Conservation (phyloP, 345 rosid genomes). For the Gossypium australe region DNA sequence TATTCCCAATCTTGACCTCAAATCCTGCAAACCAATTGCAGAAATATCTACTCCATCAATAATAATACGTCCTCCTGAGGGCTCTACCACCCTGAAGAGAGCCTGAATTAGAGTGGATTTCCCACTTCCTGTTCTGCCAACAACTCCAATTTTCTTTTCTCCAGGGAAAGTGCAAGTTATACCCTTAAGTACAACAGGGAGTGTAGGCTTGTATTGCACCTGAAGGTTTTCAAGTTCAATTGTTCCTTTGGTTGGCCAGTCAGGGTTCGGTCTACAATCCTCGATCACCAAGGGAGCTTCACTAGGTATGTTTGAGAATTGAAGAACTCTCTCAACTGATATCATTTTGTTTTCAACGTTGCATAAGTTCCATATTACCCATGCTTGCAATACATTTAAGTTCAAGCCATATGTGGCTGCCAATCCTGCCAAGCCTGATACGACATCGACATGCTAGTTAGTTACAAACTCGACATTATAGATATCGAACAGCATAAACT, state of each 20-base stretch:
- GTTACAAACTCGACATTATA: not conserved
- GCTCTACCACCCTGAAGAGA: constrained; percentile 74
- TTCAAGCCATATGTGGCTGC: constrained; percentile 80
- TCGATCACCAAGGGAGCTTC: constrained; percentile 35
- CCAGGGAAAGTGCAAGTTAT: constrained; percentile 60
- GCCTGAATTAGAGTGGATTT: constrained; percentile 85
- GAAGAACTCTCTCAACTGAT: constrained; percentile 59
- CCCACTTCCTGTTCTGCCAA: constrained; percentile 88
- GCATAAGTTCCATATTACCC: constrained; percentile 71
- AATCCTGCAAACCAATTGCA: constrained; percentile 64
- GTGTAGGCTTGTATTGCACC: constrained; percentile 46
- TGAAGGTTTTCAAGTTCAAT: constrained; percentile 47
- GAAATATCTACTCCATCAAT: constrained; percentile 74
- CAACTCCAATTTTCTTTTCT: constrained; percentile 68
- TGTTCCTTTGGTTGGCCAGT: constrained; percentile 53
- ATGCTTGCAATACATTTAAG: constrained; percentile 56
- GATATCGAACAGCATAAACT: not conserved
- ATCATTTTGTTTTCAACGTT: constrained; percentile 71
- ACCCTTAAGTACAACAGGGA: constrained; percentile 62
- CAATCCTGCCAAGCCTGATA: constrained; percentile 70
- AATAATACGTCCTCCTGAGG: constrained; percentile 57
- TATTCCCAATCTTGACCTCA: constrained; percentile 68
- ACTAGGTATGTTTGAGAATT: not conserved
- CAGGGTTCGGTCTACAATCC: constrained; percentile 29
- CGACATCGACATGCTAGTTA: not conserved